A percentile compares a stretch with the other conserved stretches of the same genome.
Evolutionary conservation across 306 rosid species (phyloP).

Genomic region (cucumber (Cucumis sativus)): DNA sequence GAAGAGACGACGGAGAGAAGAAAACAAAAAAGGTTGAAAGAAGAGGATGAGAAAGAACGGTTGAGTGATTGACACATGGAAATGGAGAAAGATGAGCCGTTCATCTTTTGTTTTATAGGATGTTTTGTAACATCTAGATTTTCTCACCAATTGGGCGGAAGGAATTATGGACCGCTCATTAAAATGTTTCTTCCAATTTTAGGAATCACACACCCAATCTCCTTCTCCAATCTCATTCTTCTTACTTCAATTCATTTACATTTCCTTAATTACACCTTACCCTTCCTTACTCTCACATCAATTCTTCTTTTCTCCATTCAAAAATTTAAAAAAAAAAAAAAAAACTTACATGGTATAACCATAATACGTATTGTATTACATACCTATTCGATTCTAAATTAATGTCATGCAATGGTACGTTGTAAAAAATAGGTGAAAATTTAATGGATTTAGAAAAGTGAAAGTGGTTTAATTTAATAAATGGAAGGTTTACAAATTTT

Average conservation of each 20-base stretch:
- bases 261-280: neutral
- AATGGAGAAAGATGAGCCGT: slow-evolving; percentile 2
- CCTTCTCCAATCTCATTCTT: neutral
- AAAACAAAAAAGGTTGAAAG: slow-evolving; percentile 10
- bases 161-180: neutral
- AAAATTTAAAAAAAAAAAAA: too few relatives aligned
- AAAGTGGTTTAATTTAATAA: too few relatives aligned
- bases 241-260: neutral
- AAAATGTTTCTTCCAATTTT: neutral
- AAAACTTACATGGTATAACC: too few relatives aligned
- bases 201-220: neutral
- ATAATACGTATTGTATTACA: too few relatives aligned
- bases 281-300: neutral
- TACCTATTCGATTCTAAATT: too few relatives aligned
- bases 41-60: slow-evolving; percentile 3
- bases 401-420: too few relatives aligned
- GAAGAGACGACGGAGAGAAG: slow-evolving; percentile 3
- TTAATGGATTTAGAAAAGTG: too few relatives aligned
- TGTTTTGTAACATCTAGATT: slow-evolving; percentile 21
- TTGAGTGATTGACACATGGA: slow-evolving; percentile 38
- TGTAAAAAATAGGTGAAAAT: too few relatives aligned
- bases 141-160: slow-evolving; percentile 16
- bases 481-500: too few relatives aligned
- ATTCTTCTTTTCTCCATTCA: too few relatives aligned
- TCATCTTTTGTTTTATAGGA: slow-evolving; percentile 36